Evolutionary conservation across 2,329 filamentous ascomycete genomes (phyloP).

Genomic region (Colletotrichum musae): DNA sequence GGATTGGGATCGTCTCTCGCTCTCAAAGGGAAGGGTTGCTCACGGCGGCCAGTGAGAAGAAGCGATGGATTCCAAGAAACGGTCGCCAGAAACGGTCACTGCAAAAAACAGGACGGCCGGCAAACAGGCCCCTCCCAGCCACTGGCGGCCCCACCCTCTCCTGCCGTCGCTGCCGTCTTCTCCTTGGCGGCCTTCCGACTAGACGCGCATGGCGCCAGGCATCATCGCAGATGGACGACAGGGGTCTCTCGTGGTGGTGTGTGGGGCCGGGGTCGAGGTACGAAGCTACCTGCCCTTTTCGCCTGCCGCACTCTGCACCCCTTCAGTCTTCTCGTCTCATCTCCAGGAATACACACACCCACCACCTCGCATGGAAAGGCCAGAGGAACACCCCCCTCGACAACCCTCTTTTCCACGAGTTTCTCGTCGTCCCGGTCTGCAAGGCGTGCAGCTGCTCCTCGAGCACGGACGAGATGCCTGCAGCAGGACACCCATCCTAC

Average conservation of each 20-base stretch:
- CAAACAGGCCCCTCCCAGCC: constrained; percentile 36
- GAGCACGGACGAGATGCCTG: constrained; percentile 12
- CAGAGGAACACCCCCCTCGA: neutral
- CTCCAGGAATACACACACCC: constrained; percentile 1
- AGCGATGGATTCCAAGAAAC: neutral
- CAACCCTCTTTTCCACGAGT: constrained; percentile 7
- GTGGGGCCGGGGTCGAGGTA: neutral
- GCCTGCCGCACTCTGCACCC: neutral
- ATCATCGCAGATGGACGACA: constrained; percentile 23
- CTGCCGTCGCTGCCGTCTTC: constrained; percentile 6
- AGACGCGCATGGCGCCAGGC: constrained; percentile 41
- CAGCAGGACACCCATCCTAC: neutral
- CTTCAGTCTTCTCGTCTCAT: constrained; percentile 26
- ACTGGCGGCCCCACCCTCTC: constrained; percentile 25
- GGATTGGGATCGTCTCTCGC: no score
- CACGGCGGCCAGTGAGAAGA: no score
- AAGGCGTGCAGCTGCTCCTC: neutral
- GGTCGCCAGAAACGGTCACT: constrained; percentile 1
- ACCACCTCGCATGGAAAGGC: neutral
- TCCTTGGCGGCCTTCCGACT: constrained; percentile 32
- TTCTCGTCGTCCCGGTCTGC: neutral
- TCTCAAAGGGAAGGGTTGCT: no score
- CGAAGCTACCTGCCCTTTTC: constrained; percentile 17
- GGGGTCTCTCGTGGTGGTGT: constrained; percentile 15
- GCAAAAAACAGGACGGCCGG: constrained; percentile 9